These are phyloP conservation scores for Populus trichocarpa DNA, from an alignment of 441 rosid genomes.

Conservation along the genomic window DNA sequence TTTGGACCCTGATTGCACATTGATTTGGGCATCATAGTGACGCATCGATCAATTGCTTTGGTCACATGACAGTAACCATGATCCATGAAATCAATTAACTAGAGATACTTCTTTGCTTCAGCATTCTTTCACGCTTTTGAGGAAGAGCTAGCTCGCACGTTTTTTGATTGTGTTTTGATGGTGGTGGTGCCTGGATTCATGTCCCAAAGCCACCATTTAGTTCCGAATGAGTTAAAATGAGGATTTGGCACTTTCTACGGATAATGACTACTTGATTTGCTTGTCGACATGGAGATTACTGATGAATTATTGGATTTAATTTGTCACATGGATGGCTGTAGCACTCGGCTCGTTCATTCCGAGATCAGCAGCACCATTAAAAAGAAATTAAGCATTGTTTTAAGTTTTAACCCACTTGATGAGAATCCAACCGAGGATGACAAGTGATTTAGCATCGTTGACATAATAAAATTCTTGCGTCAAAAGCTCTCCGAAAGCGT, in stretches of 20 bases:
- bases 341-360: neutral
- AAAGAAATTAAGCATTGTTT: neutral
- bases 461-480: neutral
- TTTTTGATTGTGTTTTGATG: neutral
- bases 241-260: neutral
- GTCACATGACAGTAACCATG: neutral
- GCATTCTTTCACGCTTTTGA: too few relatives aligned
- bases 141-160: neutral
- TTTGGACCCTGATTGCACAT: neutral
- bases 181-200: neutral
- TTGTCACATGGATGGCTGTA: conserved; percentile 13
- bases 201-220: neutral
- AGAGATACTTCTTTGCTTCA: neutral
- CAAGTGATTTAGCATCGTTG: neutral
- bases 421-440: neutral
- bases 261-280: neutral
- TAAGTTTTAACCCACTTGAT: neutral
- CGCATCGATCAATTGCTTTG: neutral
- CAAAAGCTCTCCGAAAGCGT: neutral
- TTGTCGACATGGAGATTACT: neutral
- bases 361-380: neutral
- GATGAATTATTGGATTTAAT: neutral
- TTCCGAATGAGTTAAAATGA: neutral
- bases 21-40: neutral
- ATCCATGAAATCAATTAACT: neutral